These are phyloP conservation scores for Leptomonas seymouri DNA, from an alignment of 208 protist genomes.

Conservation along the genomic window DNA sequence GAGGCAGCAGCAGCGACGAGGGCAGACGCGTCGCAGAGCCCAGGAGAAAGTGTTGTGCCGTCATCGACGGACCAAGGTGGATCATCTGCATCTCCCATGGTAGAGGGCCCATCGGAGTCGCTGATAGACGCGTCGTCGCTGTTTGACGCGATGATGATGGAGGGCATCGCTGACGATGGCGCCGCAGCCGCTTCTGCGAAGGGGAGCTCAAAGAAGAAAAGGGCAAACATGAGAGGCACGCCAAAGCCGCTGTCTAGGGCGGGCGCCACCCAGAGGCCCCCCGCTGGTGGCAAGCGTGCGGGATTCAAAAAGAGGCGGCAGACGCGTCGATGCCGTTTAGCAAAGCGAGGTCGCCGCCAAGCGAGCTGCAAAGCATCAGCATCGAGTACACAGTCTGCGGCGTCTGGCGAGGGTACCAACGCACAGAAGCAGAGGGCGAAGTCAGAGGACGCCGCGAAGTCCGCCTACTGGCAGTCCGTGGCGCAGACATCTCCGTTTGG, in stretches of 20 bases:
- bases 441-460: slow-evolving; percentile 14
- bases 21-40: not conserved
- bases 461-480: slow-evolving; percentile 42
- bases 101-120: not conserved
- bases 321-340: too few species aligned
- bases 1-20: not conserved
- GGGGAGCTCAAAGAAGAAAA: not conserved
- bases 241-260: not conserved
- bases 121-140: slow-evolving; percentile 14
- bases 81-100: not conserved
- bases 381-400: not conserved
- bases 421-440: not conserved
- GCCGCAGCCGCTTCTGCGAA: not conserved
- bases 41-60: too few species aligned
- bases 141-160: slow-evolving; percentile 30
- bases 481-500: slow-evolving; percentile 57
- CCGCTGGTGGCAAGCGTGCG: too few species aligned
- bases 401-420: not conserved
- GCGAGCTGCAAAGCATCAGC: too few species aligned
- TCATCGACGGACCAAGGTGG: too few species aligned
- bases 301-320: too few species aligned
- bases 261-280: too few species aligned
- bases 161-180: not conserved
- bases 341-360: too few species aligned
- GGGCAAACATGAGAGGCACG: not conserved